Evolutionary conservation across 441 rosid genomes (phyloP).

Genomic region (Kokia cookei): DNA sequence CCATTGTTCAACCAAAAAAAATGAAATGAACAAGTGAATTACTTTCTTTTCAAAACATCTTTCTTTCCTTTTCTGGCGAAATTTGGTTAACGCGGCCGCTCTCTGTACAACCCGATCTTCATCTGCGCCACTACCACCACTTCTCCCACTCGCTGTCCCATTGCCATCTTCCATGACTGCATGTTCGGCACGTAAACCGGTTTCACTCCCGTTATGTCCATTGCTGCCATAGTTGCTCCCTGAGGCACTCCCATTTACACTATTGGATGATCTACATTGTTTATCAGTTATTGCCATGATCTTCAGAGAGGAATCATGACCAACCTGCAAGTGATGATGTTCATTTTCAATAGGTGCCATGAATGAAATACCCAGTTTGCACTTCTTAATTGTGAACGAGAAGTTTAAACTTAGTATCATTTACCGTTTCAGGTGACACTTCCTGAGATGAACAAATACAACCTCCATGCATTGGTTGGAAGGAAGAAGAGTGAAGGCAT

Average conservation of each 20-base stretch:
- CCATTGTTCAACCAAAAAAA: background rate
- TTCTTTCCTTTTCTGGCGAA: slow-evolving; percentile 79
- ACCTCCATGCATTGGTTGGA: slow-evolving; percentile 33
- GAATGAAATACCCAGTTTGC: slow-evolving; percentile 24
- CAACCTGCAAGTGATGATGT: slow-evolving; percentile 19
- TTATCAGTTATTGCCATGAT: slow-evolving; percentile 25
- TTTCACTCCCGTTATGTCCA: slow-evolving; percentile 46
- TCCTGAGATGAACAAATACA: slow-evolving; percentile 18
- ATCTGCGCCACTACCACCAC: slow-evolving; percentile 25
- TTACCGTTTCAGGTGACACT: slow-evolving; percentile 21
- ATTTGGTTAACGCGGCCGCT: slow-evolving; percentile 62
- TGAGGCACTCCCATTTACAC: slow-evolving; percentile 59
- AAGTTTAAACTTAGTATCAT: slow-evolving; percentile 15
- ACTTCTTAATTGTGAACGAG: slow-evolving; percentile 16
- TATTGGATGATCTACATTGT: slow-evolving; percentile 61
- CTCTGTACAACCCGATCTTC: slow-evolving; percentile 37
- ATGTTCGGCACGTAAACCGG: slow-evolving; percentile 34
- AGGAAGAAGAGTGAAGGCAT: slow-evolving; percentile 35
- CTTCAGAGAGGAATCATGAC: slow-evolving; percentile 23
- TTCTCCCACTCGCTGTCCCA: slow-evolving; percentile 29
- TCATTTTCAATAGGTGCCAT: slow-evolving; percentile 24
- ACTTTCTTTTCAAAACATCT: slow-evolving; percentile 82
- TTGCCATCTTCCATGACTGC: slow-evolving; percentile 41
- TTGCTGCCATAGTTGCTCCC: slow-evolving; percentile 69
- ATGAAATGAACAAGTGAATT: slow-evolving; percentile 6